Percentiles rank a stretch among this genome's conserved stretches.
phyloP scores from a whole-genome alignment of 768 basidiomycete species.

The Agrocybe pediades region DNA sequence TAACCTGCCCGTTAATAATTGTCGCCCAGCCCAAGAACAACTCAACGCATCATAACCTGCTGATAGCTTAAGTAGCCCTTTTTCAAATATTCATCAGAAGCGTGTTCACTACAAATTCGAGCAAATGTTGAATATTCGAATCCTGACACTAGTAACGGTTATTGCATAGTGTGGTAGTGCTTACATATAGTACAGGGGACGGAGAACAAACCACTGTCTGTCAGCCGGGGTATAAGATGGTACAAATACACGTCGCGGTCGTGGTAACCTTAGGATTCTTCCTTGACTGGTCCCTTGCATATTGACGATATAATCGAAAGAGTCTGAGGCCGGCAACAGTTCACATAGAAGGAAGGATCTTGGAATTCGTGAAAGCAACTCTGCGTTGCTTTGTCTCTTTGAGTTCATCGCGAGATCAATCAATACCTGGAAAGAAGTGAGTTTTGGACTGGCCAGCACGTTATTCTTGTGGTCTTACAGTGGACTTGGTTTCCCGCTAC shows the following conservation, averaged over 20 bases:
- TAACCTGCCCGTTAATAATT: no score
- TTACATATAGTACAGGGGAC: background rate
- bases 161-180: background rate
- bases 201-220: background rate
- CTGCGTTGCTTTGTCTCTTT: no score
- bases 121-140: no score
- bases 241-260: conserved; percentile 4
- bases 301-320: no score
- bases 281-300: background rate
- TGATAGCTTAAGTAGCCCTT: no score
- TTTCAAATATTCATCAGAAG: no score
- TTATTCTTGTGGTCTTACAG: conserved; percentile 42
- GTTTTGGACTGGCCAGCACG: conserved; percentile 16
- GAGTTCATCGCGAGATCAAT: background rate
- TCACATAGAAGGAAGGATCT: no score
- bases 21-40: no score
- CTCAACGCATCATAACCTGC: no score
- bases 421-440: conserved; percentile 14
- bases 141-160: background rate
- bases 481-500: conserved; percentile 15
- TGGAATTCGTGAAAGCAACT: background rate
- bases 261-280: background rate
- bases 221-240: conserved; percentile 7
- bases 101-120: no score
- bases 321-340: no score